Evolutionary conservation across 208 protist genomes (phyloP).

Genomic region (Wallacemonas rigidus): DNA sequence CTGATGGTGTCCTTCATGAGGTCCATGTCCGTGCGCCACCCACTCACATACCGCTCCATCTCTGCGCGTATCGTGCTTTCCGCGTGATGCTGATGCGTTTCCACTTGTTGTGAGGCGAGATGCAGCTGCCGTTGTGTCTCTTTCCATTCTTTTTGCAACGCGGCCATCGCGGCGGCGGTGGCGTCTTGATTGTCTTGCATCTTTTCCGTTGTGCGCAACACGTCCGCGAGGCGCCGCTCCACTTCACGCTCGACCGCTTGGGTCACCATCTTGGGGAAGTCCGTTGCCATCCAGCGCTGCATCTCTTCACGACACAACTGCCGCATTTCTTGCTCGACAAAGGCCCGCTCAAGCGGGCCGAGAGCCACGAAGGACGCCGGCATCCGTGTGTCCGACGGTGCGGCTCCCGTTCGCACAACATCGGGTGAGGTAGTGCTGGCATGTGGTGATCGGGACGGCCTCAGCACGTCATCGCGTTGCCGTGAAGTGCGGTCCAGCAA

Average conservation of each 20-base stretch:
- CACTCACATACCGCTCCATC: constrained; percentile 21
- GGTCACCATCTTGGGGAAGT: constrained; percentile 28
- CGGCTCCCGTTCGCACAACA: background rate
- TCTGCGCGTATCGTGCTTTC: constrained; percentile 23
- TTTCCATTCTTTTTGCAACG: constrained; percentile 21
- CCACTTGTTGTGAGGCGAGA: constrained; percentile 21
- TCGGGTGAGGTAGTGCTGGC: background rate
- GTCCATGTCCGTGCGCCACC: constrained; percentile 36
- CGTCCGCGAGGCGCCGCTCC: constrained; percentile 23
- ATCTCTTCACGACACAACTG: constrained; percentile 30
- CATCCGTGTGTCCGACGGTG: background rate
- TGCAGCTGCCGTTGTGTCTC: constrained; percentile 21
- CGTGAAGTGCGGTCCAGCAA: constrained; percentile 57
- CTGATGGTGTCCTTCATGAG: constrained; percentile 41
- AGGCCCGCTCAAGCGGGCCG: constrained; percentile 15
- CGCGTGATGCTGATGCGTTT: constrained; percentile 19
- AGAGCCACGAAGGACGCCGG: background rate
- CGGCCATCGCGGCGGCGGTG: constrained; percentile 25
- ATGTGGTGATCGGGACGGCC: constrained; percentile 3
- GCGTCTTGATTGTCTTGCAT: constrained; percentile 20
- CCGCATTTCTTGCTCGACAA: constrained; percentile 29
- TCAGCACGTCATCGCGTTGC: constrained; percentile 37
- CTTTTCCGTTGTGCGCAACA: constrained; percentile 25
- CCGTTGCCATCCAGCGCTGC: constrained; percentile 23
- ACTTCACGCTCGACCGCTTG: constrained; percentile 42